These are phyloP conservation scores for Pseudogymnoascus sp. DNA, from an alignment of 2,329 filamentous ascomycete genomes.

Conservation along the genomic window DNA sequence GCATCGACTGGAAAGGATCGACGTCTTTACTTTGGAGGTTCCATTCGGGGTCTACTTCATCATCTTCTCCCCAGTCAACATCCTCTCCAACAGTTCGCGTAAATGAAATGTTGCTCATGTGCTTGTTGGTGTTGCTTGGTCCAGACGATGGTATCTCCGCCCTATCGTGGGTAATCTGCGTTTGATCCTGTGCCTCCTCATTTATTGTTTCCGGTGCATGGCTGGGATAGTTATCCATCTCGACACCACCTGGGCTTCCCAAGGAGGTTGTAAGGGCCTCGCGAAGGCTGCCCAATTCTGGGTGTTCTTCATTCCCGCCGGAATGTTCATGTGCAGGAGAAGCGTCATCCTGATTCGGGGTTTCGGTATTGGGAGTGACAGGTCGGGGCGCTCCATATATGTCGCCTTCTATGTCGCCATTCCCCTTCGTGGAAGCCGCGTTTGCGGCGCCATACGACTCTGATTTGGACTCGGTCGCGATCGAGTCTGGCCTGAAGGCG, in stretches of 20 bases:
- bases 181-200: slow-evolving; percentile 11
- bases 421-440: not conserved
- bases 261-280: slow-evolving; percentile 24
- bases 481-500: slow-evolving; percentile 43
- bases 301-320: slow-evolving; percentile 17
- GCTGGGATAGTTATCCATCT: slow-evolving; percentile 22
- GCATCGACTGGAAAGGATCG: slow-evolving; percentile 55
- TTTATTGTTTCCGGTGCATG: slow-evolving; percentile 17
- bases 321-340: not conserved
- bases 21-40: slow-evolving; percentile 43
- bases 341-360: not conserved
- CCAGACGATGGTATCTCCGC: slow-evolving; percentile 21
- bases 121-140: slow-evolving; percentile 39
- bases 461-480: slow-evolving; percentile 19
- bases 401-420: not conserved
- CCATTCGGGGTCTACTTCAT: slow-evolving; percentile 48
- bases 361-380: slow-evolving; percentile 11
- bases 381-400: not conserved
- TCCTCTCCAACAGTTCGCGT: slow-evolving; percentile 57
- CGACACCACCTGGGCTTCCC: slow-evolving; percentile 22
- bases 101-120: slow-evolving; percentile 56
- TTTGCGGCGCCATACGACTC: slow-evolving; percentile 11
- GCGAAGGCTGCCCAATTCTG: slow-evolving; percentile 20
- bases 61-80: slow-evolving; percentile 51
- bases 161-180: slow-evolving; percentile 9